A percentile compares a stretch with the other conserved stretches of the same genome.
phyloP scores from a whole-genome alignment of 2,329 filamentous ascomycete species.

The Blumeriella jaapii region DNA sequence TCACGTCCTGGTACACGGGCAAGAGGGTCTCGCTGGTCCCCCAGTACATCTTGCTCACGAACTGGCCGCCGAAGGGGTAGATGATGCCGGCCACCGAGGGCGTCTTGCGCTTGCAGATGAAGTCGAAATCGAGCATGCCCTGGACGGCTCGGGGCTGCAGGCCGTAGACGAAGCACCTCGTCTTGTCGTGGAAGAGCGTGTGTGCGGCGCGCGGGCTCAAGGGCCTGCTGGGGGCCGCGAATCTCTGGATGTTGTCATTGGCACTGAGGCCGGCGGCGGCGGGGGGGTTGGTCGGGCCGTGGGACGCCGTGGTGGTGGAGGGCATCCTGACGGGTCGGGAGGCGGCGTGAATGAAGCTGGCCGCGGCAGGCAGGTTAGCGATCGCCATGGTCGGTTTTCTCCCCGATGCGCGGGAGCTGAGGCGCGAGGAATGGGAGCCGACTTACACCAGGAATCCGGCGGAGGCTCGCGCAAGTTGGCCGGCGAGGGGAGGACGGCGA shows the following conservation, averaged over 20 bases:
- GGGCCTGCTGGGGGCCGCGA: constrained; percentile 83
- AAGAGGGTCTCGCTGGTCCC: constrained; percentile 98
- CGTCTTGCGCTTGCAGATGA: constrained; percentile 98
- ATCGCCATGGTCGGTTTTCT: no score
- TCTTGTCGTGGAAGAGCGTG: constrained; percentile 98
- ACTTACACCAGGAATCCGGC: no score
- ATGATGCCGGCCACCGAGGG: constrained; percentile 98
- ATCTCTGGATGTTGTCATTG: constrained; percentile 98
- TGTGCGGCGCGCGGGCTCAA: constrained; percentile 80
- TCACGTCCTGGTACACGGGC: constrained; percentile 90
- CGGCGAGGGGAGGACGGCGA: not conserved
- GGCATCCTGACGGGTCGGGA: constrained; percentile 23
- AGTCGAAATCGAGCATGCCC: constrained; percentile 98
- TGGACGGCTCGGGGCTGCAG: constrained; percentile 90
- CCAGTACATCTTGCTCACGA: constrained; percentile 99
- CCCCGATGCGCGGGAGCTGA: no score
- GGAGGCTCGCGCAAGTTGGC: no score
- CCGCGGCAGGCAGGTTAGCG: constrained; percentile 10
- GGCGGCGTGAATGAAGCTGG: constrained; percentile 7
- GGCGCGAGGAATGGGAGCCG: no score
- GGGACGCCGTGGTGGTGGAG: constrained; percentile 26
- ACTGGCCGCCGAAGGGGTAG: constrained; percentile 99
- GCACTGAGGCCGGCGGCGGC: constrained; percentile 38
- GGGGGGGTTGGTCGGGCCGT: constrained; percentile 34
- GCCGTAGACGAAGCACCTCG: constrained; percentile 99